phyloP scores from a whole-genome alignment of 1,284 basidiomycete species.

The Cutaneotrichosporon daszewskae region DNA sequence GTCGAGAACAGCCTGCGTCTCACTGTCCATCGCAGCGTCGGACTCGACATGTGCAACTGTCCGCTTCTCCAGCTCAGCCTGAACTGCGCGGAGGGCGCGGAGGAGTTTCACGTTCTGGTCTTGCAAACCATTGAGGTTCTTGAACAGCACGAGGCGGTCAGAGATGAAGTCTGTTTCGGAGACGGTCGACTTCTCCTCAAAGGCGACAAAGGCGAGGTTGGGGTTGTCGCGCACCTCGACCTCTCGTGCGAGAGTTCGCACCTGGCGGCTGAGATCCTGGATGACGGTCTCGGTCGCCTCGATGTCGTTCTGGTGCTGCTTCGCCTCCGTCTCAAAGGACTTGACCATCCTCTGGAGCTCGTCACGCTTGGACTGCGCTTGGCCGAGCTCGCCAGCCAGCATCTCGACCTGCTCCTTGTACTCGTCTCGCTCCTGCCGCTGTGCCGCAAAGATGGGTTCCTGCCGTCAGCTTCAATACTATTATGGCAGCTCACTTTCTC shows the following conservation, averaged over 20 bases:
- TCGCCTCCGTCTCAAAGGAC: constrained; percentile 58
- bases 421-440: constrained; percentile 76
- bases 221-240: constrained; percentile 76
- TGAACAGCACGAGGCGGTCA: constrained; percentile 83
- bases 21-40: constrained; percentile 1
- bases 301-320: constrained; percentile 62
- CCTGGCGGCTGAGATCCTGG: constrained; percentile 79
- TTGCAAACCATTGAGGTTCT: constrained; percentile 70
- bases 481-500: constrained; percentile 62
- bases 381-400: constrained; percentile 69
- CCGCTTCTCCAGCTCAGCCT: constrained; percentile 61
- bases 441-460: constrained; percentile 81
- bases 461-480: constrained; percentile 38
- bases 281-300: constrained; percentile 68
- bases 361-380: constrained; percentile 62
- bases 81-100: constrained; percentile 73
- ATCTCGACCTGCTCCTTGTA: constrained; percentile 69
- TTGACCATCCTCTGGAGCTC: constrained; percentile 27
- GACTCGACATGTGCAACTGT: neutral
- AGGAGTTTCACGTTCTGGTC: constrained; percentile 81
- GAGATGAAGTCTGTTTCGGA: constrained; percentile 70
- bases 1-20: constrained; percentile 51
- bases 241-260: constrained; percentile 71
- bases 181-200: constrained; percentile 51
- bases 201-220: constrained; percentile 63